Percentiles rank a stretch among this genome's conserved stretches.
Conservation (phyloP, 2,329 filamentous ascomycete species). For the Ophiostoma pallidulum region DNA sequence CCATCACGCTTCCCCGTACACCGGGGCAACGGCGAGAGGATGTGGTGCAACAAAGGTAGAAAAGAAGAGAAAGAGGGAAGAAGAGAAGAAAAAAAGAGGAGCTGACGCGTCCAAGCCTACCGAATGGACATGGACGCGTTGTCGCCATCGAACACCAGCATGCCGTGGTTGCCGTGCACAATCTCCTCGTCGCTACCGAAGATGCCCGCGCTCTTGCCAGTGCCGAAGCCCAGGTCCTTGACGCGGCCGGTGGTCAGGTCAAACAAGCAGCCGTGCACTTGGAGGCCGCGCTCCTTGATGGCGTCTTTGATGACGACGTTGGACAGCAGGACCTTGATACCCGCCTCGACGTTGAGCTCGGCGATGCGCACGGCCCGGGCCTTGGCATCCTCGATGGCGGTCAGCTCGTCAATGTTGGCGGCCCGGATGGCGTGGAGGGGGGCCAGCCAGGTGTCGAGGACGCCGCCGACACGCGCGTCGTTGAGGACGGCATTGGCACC, state of each 20-base stretch:
- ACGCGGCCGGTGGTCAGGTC: conserved; percentile 46
- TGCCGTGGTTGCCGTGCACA: conserved; percentile 39
- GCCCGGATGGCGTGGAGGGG: conserved; percentile 37
- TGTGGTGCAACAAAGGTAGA: no score
- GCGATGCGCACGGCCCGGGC: conserved; percentile 53
- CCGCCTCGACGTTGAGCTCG: conserved; percentile 66
- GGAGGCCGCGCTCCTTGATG: conserved; percentile 57
- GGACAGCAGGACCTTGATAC: conserved; percentile 57
- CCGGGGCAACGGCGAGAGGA: no score
- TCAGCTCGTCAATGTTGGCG: conserved; percentile 46
- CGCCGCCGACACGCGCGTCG: conserved; percentile 39
- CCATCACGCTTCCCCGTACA: no score
- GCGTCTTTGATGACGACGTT: conserved; percentile 63
- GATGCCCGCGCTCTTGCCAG: conserved; percentile 18
- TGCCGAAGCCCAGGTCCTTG: conserved; percentile 39
- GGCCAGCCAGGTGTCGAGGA: conserved; percentile 46
- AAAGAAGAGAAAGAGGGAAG: background rate
- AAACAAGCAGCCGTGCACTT: conserved; percentile 71
- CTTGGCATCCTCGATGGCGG: conserved; percentile 41
- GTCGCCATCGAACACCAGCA: conserved; percentile 39
- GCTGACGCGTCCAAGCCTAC: background rate
- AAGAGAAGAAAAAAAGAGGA: background rate
- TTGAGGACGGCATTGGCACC: conserved; percentile 52
- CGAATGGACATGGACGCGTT: conserved; percentile 27
- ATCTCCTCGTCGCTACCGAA: conserved; percentile 23